Base-by-base conservation (phyloP, 352 stramenopile species). In the Globisporangium takayamanum region DNA sequence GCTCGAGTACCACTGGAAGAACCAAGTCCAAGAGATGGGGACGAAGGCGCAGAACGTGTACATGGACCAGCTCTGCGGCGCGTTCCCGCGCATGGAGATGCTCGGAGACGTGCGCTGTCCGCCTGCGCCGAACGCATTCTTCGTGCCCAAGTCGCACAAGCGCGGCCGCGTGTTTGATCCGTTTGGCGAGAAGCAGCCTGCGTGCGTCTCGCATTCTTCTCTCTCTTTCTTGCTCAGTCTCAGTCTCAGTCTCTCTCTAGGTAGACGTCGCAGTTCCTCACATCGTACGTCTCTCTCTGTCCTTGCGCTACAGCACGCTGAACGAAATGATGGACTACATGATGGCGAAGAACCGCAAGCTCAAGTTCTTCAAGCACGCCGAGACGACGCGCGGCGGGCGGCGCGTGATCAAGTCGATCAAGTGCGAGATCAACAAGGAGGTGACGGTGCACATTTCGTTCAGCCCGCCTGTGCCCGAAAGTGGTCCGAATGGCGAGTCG, bases 301-400 rank as follows among this genome's bases (percentile, higher is more conserved):
- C 18, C 7, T 8, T 49, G n/a, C 18, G 26, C 7, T 1, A 16
- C 48, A 84, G 74, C 33, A 92, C 80, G 22, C 70, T 94, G 46
- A 90, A 89, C 50, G 82, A 94, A 56, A 94, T 94, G 84, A 92
- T 94, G 84, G 84, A 94, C 63, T 94, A 78, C 60, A 87, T 94
- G 74, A 92, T 92, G 78, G 78, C 76, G 55, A 90, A 89, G 59
- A 94, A 92, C 59, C 81, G 82, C 58, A 92, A 91, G 56, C 80
- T 91, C 69, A 92, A 92, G 69, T 94, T 94, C 55, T 92, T 88
- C 64, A 94, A 94, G 64, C 84, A 92, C 47, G 75, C 79, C 11
- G 84, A 94, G 67, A 94, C 84, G 15, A 94, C 84, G 36, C 77
- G 84, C 26, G 84, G 84, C 22, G 84, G 84, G 14, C 82, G 84